phyloP scores from a whole-genome alignment of 2,329 filamentous ascomycete genomes.

The Lasiodiplodia citricola region DNA sequence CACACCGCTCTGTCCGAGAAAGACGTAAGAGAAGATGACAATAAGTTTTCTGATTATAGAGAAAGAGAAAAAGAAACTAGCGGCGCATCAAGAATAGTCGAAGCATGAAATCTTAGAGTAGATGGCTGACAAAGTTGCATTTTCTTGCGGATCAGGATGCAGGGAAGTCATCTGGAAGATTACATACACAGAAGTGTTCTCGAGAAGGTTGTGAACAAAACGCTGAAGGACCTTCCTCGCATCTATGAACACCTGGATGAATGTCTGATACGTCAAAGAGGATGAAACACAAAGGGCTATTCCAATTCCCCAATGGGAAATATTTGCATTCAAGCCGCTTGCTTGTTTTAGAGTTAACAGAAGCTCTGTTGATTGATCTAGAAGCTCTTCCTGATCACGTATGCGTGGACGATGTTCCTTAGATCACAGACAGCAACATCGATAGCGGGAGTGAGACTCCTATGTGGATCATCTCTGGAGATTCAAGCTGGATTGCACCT shows the following conservation, averaged over 20 bases:
- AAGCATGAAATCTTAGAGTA: background rate
- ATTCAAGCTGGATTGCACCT: background rate
- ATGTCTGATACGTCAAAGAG: background rate
- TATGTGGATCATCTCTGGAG: background rate
- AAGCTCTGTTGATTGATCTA: background rate
- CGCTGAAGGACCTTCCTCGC: background rate
- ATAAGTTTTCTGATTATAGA: background rate
- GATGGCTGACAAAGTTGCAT: background rate
- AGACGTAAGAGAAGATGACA: background rate
- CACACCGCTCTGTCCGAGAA: background rate
- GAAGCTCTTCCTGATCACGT: background rate
- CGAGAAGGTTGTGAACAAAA: background rate
- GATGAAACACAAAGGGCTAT: background rate
- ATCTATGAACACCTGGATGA: background rate
- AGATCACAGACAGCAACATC: background rate
- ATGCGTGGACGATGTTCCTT: background rate
- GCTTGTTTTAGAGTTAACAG: background rate
- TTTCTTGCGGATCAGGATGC: background rate
- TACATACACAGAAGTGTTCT: background rate
- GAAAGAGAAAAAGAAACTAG: background rate
- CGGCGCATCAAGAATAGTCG: background rate
- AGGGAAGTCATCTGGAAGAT: background rate
- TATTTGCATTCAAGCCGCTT: background rate
- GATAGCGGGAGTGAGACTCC: background rate
- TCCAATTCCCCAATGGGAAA: background rate